phyloP scores from a whole-genome alignment of 768 basidiomycete genomes.

The Phanerochaete sordida region DNA sequence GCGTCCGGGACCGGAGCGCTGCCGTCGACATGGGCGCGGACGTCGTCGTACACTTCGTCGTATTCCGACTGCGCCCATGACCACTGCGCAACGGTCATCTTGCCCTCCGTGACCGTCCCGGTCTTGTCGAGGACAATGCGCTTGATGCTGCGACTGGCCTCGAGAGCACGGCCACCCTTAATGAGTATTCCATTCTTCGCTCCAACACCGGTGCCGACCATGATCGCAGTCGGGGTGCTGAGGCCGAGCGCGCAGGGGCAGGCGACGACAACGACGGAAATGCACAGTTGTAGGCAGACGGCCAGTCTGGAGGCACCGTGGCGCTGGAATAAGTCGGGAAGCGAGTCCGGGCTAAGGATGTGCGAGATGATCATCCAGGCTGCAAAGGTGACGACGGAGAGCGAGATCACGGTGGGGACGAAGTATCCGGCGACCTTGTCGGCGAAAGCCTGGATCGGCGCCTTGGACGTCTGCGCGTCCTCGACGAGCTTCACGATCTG shows the following conservation, averaged over 20 bases:
- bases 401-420: slow-evolving; percentile 85
- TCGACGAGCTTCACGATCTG: slow-evolving; percentile 98
- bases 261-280: slow-evolving; percentile 96
- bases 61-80: slow-evolving; percentile 61
- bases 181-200: slow-evolving; percentile 97
- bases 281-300: slow-evolving; percentile 94
- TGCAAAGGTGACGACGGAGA: slow-evolving; percentile 78
- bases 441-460: slow-evolving; percentile 96
- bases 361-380: slow-evolving; percentile 77
- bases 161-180: slow-evolving; percentile 93
- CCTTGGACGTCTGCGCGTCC: slow-evolving; percentile 96
- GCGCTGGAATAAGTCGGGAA: slow-evolving; percentile 83
- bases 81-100: slow-evolving; percentile 73
- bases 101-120: slow-evolving; percentile 95
- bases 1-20: slow-evolving; percentile 7
- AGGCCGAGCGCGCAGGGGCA: slow-evolving; percentile 97
- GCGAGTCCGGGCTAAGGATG: slow-evolving; percentile 46
- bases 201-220: slow-evolving; percentile 98
- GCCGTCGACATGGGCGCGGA: slow-evolving; percentile 1
- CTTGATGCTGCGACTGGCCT: slow-evolving; percentile 81
- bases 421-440: slow-evolving; percentile 94
- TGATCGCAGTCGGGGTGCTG: slow-evolving; percentile 96
- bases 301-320: slow-evolving; percentile 84
- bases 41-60: slow-evolving; percentile 19
- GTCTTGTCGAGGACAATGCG: slow-evolving; percentile 94